phyloP scores from a whole-genome alignment of 140 eudicot species.

The Stevia rebaudiana region DNA sequence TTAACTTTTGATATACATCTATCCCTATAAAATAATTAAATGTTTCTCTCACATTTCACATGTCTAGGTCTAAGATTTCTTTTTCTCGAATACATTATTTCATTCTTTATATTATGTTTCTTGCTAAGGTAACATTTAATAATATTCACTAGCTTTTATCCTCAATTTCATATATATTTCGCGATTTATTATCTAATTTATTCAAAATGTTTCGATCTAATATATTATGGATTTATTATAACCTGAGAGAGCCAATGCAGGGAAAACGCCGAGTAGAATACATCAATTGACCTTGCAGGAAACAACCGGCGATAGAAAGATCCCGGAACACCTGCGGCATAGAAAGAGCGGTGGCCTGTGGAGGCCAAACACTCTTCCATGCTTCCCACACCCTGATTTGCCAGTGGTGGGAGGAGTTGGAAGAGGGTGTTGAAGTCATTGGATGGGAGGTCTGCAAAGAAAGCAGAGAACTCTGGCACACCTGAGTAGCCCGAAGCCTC shows the following conservation, averaged over 20 bases:
- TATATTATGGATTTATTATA: no score
- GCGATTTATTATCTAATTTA: no score
- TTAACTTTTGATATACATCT: no score
- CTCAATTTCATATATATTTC: no score
- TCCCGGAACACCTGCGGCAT: conserved; percentile 89
- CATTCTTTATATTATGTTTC: no score
- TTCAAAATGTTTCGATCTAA: no score
- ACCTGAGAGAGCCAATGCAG: conserved; percentile 92
- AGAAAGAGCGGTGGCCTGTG: conserved; percentile 63
- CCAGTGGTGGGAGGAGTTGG: conserved; percentile 72
- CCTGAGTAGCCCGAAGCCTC: conserved; percentile 43
- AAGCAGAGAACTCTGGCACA: conserved; percentile 84
- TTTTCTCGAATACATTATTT: no score
- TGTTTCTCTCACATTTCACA: no score
- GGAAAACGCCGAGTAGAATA: conserved; percentile 85
- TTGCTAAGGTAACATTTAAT: no score
- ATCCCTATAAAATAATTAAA: no score
- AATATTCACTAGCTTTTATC: no score
- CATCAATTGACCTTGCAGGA: conserved; percentile 62
- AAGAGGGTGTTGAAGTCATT: conserved; percentile 96
- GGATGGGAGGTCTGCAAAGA: conserved; percentile 83
- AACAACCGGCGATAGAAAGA: conserved; percentile 76
- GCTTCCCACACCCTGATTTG: conserved; percentile 43
- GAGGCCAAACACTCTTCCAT: conserved; percentile 92
- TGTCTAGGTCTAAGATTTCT: no score